These are phyloP conservation scores for Gyrodon lividus DNA, from an alignment of 768 basidiomycete genomes.

Conservation along the genomic window DNA sequence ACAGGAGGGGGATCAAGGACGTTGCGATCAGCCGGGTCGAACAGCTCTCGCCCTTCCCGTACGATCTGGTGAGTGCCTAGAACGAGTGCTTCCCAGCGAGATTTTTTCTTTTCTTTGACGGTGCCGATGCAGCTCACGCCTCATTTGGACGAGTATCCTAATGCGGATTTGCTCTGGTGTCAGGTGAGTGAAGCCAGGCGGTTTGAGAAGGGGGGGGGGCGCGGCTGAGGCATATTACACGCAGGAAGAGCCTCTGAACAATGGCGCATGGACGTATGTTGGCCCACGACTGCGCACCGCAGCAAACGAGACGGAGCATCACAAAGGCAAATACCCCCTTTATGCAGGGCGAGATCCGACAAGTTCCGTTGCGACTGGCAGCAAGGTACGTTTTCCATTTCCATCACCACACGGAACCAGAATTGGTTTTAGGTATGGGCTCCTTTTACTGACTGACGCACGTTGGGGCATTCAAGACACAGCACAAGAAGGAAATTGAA, in stretches of 20 bases:
- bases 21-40: slow-evolving; percentile 89
- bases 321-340: slow-evolving; percentile 81
- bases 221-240: slow-evolving; percentile 6
- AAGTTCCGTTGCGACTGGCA: slow-evolving; percentile 79
- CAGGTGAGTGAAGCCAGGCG: slow-evolving; percentile 45
- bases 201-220: neutral
- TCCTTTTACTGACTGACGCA: slow-evolving; percentile 13
- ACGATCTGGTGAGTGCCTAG: slow-evolving; percentile 64
- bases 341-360: slow-evolving; percentile 88
- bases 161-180: slow-evolving; percentile 86
- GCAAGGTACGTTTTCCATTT: slow-evolving; percentile 52
- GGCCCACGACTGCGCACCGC: slow-evolving; percentile 91
- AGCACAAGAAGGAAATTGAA: slow-evolving; percentile 87
- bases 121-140: slow-evolving; percentile 63
- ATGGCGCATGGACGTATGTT: slow-evolving; percentile 92
- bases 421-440: no score
- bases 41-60: slow-evolving; percentile 92
- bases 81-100: neutral
- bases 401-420: slow-evolving; percentile 20
- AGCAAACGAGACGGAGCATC: slow-evolving; percentile 76
- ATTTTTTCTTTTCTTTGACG: slow-evolving; percentile 1
- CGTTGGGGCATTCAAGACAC: slow-evolving; percentile 39
- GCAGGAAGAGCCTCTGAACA: slow-evolving; percentile 91
- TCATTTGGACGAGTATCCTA: slow-evolving; percentile 91
- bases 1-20: slow-evolving; percentile 83